phyloP scores from a whole-genome alignment of 345 rosid genomes.

The Cardamine chenopodiifolia region DNA sequence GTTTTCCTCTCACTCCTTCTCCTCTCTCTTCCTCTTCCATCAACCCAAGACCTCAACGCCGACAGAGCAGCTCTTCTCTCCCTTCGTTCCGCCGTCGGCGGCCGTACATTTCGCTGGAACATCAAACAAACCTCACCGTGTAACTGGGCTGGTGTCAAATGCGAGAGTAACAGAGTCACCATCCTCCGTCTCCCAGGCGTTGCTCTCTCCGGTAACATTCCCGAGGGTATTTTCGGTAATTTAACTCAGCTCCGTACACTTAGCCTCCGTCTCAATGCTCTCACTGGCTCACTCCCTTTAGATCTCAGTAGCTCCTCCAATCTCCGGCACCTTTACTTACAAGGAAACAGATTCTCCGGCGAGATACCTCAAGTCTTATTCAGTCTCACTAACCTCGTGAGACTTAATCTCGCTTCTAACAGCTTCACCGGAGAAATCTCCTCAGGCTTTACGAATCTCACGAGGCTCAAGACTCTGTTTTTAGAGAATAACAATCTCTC shows the following conservation, averaged over 20 bases:
- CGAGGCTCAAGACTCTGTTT: conserved; percentile 66
- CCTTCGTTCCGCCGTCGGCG: conserved; percentile 39
- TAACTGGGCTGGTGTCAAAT: conserved; percentile 43
- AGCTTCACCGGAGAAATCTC: conserved; percentile 68
- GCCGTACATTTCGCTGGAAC: conserved; percentile 42
- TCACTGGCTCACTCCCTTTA: conserved; percentile 61
- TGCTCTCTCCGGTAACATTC: conserved; percentile 66
- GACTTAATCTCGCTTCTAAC: conserved; percentile 69
- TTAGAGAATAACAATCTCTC: conserved; percentile 63
- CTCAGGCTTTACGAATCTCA: conserved; percentile 51
- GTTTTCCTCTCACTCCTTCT: conserved; percentile 25
- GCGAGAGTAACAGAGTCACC: conserved; percentile 40
- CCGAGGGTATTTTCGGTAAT: conserved; percentile 63
- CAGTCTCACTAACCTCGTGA: conserved; percentile 55
- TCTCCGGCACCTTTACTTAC: conserved; percentile 73
- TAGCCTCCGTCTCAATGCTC: conserved; percentile 78
- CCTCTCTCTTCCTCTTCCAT: conserved; percentile 36
- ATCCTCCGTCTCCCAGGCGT: conserved; percentile 76
- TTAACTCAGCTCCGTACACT: conserved; percentile 69
- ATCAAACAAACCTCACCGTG: conserved; percentile 32
- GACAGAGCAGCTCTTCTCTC: conserved; percentile 43
- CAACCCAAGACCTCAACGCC: conserved; percentile 37
- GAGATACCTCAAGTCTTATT: conserved; percentile 59
- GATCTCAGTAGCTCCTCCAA: conserved; percentile 58
- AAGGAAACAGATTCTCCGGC: conserved; percentile 77